Conservation (phyloP, 2,329 filamentous ascomycete species). For the Cladophialophora immunda region DNA sequence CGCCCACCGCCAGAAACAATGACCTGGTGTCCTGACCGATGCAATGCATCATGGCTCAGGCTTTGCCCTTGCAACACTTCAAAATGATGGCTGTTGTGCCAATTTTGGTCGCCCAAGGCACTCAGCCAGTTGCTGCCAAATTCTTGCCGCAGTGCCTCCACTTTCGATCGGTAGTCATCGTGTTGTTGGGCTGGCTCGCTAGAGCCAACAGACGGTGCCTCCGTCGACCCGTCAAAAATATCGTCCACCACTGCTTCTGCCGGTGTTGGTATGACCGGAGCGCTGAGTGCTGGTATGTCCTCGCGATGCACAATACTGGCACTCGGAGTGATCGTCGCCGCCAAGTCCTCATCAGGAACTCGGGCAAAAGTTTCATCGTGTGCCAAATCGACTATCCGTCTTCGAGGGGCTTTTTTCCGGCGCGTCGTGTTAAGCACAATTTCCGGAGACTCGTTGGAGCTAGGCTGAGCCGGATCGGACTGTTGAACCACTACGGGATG, state of each 20-base stretch:
- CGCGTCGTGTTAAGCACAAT: conserved; percentile 44
- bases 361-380: conserved; percentile 49
- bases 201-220: conserved; percentile 21
- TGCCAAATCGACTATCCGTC: conserved; percentile 67
- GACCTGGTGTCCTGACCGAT: conserved; percentile 49
- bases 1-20: conserved; percentile 52
- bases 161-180: conserved; percentile 86
- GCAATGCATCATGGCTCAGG: conserved; percentile 39
- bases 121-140: conserved; percentile 89
- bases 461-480: conserved; percentile 17
- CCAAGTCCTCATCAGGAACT: conserved; percentile 32
- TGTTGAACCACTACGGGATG: conserved; percentile 29
- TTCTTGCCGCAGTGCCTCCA: conserved; percentile 84
- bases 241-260: conserved; percentile 22
- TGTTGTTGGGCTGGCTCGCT: conserved; percentile 25
- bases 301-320: conserved; percentile 28
- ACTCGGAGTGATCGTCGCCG: conserved; percentile 24
- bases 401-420: conserved; percentile 61
- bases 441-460: conserved; percentile 27
- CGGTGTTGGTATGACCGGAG: conserved; percentile 61
- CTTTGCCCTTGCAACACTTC: conserved; percentile 37
- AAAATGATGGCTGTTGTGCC: conserved; percentile 49
- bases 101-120: conserved; percentile 79
- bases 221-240: conserved; percentile 25
- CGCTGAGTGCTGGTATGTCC: conserved; percentile 31